Conservation (phyloP, 768 basidiomycete genomes). For the Tylopilus felleus region DNA sequence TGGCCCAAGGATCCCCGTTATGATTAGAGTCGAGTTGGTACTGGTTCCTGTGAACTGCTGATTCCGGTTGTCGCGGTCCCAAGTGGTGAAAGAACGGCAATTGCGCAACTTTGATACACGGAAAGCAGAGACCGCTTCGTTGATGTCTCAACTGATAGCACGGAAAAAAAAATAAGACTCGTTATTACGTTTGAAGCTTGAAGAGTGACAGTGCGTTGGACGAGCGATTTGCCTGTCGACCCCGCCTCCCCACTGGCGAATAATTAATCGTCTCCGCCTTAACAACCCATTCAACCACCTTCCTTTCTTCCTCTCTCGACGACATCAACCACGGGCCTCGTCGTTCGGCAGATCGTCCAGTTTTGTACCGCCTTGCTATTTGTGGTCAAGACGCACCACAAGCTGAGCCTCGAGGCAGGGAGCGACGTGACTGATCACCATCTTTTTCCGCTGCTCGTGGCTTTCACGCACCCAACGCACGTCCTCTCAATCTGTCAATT, state of each 20-base stretch:
- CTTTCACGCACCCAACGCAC: constrained; percentile 36
- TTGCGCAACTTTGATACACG: constrained; percentile 13
- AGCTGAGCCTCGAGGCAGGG: constrained; percentile 32
- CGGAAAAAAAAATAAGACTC: neutral
- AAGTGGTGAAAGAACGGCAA: neutral
- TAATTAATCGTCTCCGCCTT: constrained; percentile 22
- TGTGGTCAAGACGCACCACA: constrained; percentile 17
- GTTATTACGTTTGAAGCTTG: constrained; percentile 20
- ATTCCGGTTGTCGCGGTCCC: constrained; percentile 4
- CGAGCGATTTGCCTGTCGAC: neutral
- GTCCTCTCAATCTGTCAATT: constrained; percentile 30
- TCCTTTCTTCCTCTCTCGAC: constrained; percentile 17
- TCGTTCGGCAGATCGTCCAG: constrained; percentile 7
- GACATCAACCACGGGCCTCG: constrained; percentile 8
- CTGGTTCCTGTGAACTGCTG: constrained; percentile 1
- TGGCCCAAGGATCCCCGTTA: constrained; percentile 10
- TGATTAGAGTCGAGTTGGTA: no score
- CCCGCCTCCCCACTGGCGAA: no score
- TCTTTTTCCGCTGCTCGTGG: constrained; percentile 34
- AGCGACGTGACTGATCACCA: constrained; percentile 19
- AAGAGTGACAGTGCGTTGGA: no score
- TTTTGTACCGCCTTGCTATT: constrained; percentile 19
- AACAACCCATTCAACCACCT: constrained; percentile 16
- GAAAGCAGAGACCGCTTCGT: neutral
- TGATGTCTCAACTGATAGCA: constrained; percentile 12